These are phyloP conservation scores for Tirmania nivea DNA, from an alignment of 495 filamentous ascomycete genomes.

Conservation along the genomic window DNA sequence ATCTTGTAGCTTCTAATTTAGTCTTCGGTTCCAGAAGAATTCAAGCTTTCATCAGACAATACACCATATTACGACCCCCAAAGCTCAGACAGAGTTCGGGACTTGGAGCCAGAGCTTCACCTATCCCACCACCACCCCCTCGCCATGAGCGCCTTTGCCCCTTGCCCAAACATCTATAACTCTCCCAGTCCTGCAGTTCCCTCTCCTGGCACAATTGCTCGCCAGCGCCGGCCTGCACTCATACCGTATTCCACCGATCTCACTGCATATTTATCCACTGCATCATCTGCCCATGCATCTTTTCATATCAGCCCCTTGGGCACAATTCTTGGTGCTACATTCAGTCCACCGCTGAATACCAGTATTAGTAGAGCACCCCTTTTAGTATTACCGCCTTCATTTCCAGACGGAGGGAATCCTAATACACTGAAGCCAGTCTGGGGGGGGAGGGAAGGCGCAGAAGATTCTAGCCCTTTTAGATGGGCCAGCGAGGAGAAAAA, in stretches of 20 bases:
- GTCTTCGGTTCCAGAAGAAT: too few relatives aligned
- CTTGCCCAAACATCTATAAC: neutral
- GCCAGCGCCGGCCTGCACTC: constrained; percentile 14
- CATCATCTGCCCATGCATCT: constrained; percentile 4
- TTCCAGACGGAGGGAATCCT: constrained; percentile 5
- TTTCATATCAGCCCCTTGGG: neutral
- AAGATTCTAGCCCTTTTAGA: neutral
- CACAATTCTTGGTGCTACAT: neutral
- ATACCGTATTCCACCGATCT: constrained; percentile 17
- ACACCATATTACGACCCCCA: too few relatives aligned
- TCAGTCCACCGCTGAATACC: neutral
- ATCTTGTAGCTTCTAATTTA: too few relatives aligned
- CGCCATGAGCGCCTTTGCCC: too few relatives aligned
- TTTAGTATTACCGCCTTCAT: constrained; percentile 7
- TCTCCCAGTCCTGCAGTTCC: neutral
- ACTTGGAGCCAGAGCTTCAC: too few relatives aligned
- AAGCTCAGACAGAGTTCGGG: too few relatives aligned
- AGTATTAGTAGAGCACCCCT: constrained; percentile 9
- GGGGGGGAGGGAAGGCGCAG: constrained; percentile 2
- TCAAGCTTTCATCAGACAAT: too few relatives aligned
- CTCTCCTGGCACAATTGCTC: constrained; percentile 8
- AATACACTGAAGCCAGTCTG: constrained; percentile 1
- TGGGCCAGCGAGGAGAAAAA: neutral
- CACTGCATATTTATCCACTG: constrained; percentile 12
- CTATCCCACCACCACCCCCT: too few relatives aligned